Conservation (phyloP, 1,284 basidiomycete genomes). For the Coniophora puteana region DNA sequence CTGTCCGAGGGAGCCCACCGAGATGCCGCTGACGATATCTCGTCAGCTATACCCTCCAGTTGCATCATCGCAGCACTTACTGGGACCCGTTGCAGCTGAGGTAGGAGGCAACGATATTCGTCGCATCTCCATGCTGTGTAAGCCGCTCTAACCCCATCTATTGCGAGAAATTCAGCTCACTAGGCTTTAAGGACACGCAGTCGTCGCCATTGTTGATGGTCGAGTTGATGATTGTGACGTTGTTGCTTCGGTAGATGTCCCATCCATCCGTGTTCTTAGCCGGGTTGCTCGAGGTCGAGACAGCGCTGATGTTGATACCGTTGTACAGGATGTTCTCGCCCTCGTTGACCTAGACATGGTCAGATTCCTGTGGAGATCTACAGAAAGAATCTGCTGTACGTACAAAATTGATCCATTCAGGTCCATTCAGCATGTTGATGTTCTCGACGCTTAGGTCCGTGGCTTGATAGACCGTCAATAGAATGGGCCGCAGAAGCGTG, state of each 20-base stretch:
- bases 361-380: neutral
- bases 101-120: conserved; percentile 15
- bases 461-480: conserved; percentile 55
- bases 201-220: conserved; percentile 59
- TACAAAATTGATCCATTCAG: conserved; percentile 51
- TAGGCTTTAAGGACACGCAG: conserved; percentile 68
- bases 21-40: conserved; percentile 7
- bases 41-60: neutral
- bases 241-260: conserved; percentile 59
- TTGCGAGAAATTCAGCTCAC: no score
- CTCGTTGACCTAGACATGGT: conserved; percentile 37
- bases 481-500: conserved; percentile 56
- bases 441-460: conserved; percentile 51
- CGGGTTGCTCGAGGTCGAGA: conserved; percentile 40
- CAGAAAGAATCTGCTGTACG: conserved; percentile 12
- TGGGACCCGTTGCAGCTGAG: conserved; percentile 9
- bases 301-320: conserved; percentile 40
- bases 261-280: conserved; percentile 59
- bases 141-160: no score
- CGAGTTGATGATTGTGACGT: conserved; percentile 47
- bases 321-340: conserved; percentile 44
- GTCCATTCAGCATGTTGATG: conserved; percentile 44
- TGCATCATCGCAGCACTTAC: neutral
- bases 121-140: conserved; percentile 39
- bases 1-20: conserved; percentile 7